Conservation (phyloP, 257 asterid species). For the Nicotiana obtusifolia region DNA sequence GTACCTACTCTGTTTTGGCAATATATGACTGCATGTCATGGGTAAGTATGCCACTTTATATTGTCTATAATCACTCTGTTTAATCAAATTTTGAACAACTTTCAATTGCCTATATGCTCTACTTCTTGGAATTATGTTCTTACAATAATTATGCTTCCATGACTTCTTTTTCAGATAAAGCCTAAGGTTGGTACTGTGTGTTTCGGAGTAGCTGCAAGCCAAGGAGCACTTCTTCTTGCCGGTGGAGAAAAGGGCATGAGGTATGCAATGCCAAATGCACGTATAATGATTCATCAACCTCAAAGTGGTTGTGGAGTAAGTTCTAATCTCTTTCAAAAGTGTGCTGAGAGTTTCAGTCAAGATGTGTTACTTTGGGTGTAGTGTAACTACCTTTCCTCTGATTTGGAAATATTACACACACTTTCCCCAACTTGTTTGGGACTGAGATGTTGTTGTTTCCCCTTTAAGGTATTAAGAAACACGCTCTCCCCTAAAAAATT, state of each 20-base stretch:
- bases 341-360: not conserved
- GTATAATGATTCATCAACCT: conserved; percentile 96
- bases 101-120: not conserved
- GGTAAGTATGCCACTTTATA: conserved; percentile 45
- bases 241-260: conserved; percentile 99
- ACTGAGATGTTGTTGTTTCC: not conserved
- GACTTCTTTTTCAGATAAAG: conserved; percentile 54
- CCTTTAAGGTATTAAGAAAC: not conserved
- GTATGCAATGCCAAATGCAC: conserved; percentile 95
- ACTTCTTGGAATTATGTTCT: conserved; percentile 9
- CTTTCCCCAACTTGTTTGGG: too few relatives aligned
- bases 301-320: conserved; percentile 96
- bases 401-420: not conserved
- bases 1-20: conserved; percentile 80
- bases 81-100: not conserved
- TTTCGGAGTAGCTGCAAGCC: conserved; percentile 94
- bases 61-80: conserved; percentile 6
- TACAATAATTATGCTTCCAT: conserved; percentile 15
- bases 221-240: conserved; percentile 94
- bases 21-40: conserved; percentile 99
- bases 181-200: conserved; percentile 98
- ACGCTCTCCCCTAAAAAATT: not conserved
- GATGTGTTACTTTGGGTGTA: not conserved
- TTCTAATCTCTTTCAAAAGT: not conserved
- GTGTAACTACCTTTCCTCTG: not conserved